Evolutionary conservation across 768 basidiomycete species (phyloP), one percentile per base, ranked within the genome.

Genomic region (Cystobasidiopsis lactophilus): DNA sequence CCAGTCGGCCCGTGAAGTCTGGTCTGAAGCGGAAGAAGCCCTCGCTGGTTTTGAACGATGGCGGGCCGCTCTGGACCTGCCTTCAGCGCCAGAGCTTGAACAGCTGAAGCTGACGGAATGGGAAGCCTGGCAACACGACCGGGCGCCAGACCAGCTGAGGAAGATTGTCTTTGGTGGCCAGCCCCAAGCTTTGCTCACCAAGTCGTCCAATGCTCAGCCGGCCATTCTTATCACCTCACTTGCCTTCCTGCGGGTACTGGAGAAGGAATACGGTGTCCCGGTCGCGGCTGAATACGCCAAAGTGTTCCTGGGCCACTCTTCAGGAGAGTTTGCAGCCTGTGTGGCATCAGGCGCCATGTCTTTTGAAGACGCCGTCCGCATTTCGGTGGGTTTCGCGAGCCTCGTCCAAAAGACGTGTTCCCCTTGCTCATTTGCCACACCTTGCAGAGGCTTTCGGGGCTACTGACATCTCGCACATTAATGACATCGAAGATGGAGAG

Each of bases 201-300:
- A 56, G 7, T 60, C 60, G 0, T 60, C 61, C 9, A 63, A 60
- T 51, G 56, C 60, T 1, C 62, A 63, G 51, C 62, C 62, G 2
- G 62, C 62, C 23, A 63, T 63, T 19, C 48, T 59, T 35, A 52
- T 63, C 50, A 63, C 62, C 13, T 59, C 59, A n/a, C 54, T 59
- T 52, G 58, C 59, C 1, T 56, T 63, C 50, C 55, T 60, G 9
- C 59, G 61, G 5, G 54, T 58, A 5, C 52, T 63, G 37, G 59
- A 62, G 51, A 49, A 56, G 14, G 59, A 60, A 24, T 54, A 48
- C 16, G 46, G 37, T 2, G 41, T 58, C 3, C 55, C 56, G 0
- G 21, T 61, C 31, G 53, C 55, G 3, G 5, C 19, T 39, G 48
- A 2, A 41, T 54, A 0, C 52, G 57, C 21, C 49, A 29, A 31